Conservation (phyloP, 2,329 filamentous ascomycete species). For the Aureobasidium sp. region DNA sequence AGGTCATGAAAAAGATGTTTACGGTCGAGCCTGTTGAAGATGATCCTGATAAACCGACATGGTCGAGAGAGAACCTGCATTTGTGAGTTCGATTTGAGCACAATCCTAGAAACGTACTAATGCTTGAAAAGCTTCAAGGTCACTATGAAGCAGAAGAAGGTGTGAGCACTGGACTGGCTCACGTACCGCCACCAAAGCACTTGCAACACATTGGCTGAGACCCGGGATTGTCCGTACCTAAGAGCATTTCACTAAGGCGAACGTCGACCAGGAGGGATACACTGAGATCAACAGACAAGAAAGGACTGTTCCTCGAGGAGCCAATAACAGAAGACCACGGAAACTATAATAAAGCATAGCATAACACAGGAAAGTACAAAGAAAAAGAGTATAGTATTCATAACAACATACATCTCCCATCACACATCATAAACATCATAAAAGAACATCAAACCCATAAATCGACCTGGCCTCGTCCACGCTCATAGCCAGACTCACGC, state of each 20-base stretch:
- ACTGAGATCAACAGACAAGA: background rate
- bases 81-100: constrained; percentile 33
- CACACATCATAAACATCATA: background rate
- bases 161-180: background rate
- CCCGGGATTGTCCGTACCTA: background rate
- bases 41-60: constrained; percentile 41
- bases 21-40: constrained; percentile 41
- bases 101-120: background rate
- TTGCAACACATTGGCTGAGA: background rate
- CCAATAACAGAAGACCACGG: background rate
- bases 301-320: background rate
- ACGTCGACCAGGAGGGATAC: too few relatives aligned
- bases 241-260: background rate
- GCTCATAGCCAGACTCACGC: background rate
- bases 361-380: background rate
- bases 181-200: background rate
- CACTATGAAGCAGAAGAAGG: constrained; percentile 7
- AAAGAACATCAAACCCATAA: background rate
- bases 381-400: background rate
- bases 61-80: constrained; percentile 42
- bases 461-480: background rate
- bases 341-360: background rate
- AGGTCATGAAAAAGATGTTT: constrained; percentile 43
- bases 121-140: background rate
- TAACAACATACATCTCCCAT: background rate